phyloP scores from a whole-genome alignment of 768 basidiomycete species.

The Boletus sp. region DNA sequence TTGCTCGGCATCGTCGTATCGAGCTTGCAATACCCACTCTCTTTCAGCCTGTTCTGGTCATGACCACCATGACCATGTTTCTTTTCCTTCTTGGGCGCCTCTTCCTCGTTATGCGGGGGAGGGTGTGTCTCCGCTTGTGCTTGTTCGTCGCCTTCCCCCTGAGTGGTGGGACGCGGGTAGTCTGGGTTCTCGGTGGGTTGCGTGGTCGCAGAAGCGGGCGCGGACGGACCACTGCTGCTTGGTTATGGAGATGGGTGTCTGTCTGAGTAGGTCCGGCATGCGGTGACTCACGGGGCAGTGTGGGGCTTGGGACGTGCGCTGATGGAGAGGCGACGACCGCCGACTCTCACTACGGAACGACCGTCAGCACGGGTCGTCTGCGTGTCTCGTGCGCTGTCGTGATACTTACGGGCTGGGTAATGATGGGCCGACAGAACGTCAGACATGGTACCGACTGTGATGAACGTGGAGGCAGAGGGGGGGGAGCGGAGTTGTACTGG shows the following conservation, averaged over 20 bases:
- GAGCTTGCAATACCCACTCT: conserved; percentile 44
- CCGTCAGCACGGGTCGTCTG: neutral
- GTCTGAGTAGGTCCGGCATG: neutral
- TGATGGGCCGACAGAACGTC: conserved; percentile 37
- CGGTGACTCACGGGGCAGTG: conserved; percentile 27
- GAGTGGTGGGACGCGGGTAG: conserved; percentile 55
- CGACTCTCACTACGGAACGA: conserved; percentile 37
- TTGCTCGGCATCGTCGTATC: conserved; percentile 51
- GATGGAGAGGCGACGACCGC: conserved; percentile 50
- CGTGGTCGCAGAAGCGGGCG: conserved; percentile 7
- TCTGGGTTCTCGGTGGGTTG: conserved; percentile 31
- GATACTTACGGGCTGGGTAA: conserved; percentile 47
- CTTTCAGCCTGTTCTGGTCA: conserved; percentile 46
- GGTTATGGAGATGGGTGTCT: neutral
- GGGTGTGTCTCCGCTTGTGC: conserved; percentile 3
- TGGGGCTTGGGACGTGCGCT: conserved; percentile 40
- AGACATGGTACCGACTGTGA: conserved; percentile 25
- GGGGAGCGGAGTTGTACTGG: too few species aligned
- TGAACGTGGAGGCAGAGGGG: neutral
- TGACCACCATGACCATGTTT: conserved; percentile 37
- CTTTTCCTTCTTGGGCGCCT: conserved; percentile 48
- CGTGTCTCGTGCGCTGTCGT: neutral
- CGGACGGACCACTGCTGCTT: neutral
- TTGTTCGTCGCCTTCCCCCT: conserved; percentile 35
- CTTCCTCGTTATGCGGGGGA: conserved; percentile 46